Conservation (phyloP, 1,284 basidiomycete genomes). For the Grifola frondosa region DNA sequence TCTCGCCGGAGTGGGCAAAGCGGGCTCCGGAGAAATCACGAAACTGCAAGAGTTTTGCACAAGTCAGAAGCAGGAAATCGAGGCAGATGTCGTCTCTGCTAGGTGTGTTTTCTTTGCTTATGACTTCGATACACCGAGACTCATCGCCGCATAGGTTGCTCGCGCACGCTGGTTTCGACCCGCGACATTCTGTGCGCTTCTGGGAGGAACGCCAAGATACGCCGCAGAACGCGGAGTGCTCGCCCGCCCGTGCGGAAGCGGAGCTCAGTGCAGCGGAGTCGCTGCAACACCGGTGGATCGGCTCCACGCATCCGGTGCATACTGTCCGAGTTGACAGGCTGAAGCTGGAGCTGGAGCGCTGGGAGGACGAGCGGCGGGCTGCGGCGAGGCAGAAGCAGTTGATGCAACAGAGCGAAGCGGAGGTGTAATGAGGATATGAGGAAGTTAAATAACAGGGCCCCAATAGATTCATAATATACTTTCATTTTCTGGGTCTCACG, state of each 20-base stretch:
- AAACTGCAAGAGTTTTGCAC: constrained; percentile 72
- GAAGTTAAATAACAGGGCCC: too few relatives aligned
- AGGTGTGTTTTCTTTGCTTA: constrained; percentile 43
- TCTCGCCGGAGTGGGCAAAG: constrained; percentile 74
- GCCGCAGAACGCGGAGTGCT: constrained; percentile 38
- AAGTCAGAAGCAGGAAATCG: constrained; percentile 76
- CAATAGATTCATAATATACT: too few relatives aligned
- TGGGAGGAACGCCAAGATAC: constrained; percentile 58
- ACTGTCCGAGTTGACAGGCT: constrained; percentile 58
- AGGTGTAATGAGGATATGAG: too few relatives aligned
- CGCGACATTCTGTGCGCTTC: constrained; percentile 69
- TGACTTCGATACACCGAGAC: not conserved
- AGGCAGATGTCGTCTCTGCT: constrained; percentile 86
- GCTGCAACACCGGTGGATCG: constrained; percentile 30
- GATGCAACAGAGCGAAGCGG: constrained; percentile 10
- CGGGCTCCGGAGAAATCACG: constrained; percentile 71
- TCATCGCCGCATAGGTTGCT: constrained; percentile 54
- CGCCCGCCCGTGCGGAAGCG: constrained; percentile 29
- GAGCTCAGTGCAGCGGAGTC: constrained; percentile 9
- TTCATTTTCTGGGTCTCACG: too few relatives aligned
- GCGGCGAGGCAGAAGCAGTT: too few relatives aligned
- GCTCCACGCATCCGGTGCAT: constrained; percentile 62
- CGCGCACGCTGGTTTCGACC: constrained; percentile 84
- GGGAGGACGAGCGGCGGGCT: constrained; percentile 51
- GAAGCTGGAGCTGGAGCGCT: constrained; percentile 62